Evolutionary conservation across 331 rosid genomes (phyloP).

Genomic region (Pyrus hybrid): DNA sequence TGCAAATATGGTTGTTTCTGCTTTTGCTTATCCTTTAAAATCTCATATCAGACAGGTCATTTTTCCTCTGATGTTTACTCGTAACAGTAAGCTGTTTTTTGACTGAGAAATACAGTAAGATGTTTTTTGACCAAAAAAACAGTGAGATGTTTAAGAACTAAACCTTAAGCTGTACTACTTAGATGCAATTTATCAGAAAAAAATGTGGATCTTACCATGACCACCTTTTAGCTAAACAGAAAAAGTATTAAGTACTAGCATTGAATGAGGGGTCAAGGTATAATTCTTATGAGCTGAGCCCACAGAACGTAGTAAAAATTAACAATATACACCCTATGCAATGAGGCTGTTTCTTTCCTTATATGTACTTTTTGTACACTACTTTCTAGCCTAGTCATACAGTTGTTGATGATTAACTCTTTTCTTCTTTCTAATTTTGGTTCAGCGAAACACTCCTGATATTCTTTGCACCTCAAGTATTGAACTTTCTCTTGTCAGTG

Average conservation of each 20-base stretch:
- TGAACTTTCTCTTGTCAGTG: conserved; percentile 86
- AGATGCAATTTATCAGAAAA: background rate
- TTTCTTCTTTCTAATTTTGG: conserved; percentile 9
- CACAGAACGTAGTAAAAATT: background rate
- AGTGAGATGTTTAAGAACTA: background rate
- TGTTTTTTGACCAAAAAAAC: no score
- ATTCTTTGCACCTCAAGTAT: conserved; percentile 89
- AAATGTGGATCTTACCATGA: background rate
- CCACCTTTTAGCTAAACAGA: background rate
- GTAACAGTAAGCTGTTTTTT: background rate
- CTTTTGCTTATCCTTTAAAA: background rate
- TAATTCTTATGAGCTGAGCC: background rate
- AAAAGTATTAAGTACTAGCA: background rate
- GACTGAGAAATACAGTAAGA: no score
- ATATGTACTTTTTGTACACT: background rate
- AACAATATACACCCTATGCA: background rate
- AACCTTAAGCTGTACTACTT: background rate
- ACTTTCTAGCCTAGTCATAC: conserved; percentile 1
- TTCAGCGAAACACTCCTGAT: conserved; percentile 87
- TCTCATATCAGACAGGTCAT: background rate
- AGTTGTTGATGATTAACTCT: conserved; percentile 4
- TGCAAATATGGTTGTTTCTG: background rate
- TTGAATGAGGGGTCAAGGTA: background rate
- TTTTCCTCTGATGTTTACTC: background rate
- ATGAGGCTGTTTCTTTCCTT: background rate